Conservation (phyloP, 257 asterid species). For the Penstemon eatonii region DNA sequence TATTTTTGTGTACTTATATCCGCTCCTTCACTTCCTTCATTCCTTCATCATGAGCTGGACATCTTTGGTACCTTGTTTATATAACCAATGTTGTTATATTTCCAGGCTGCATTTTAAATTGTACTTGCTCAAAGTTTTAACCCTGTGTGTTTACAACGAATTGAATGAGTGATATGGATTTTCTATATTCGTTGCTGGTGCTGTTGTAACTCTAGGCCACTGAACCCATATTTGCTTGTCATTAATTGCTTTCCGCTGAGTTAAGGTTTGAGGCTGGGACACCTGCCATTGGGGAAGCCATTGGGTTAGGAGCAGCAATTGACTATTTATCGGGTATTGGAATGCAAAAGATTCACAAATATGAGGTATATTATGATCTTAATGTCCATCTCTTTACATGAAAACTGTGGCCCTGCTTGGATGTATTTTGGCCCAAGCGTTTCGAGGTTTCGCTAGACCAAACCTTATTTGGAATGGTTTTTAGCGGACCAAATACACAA, state of each 20-base stretch:
- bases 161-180: not conserved
- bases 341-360: constrained; percentile 86
- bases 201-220: not conserved
- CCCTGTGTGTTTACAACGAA: not conserved
- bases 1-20: not conserved
- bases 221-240: constrained; percentile 4
- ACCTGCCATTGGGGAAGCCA: constrained; percentile 94
- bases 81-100: not conserved
- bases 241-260: constrained; percentile 20
- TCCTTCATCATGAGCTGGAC: not conserved
- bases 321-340: constrained; percentile 85
- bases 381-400: not conserved
- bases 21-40: not conserved
- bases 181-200: not conserved
- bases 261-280: constrained; percentile 96
- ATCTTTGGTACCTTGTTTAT: constrained; percentile 7
- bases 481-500: too few species aligned
- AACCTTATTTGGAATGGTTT: too few species aligned
- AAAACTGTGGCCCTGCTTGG: not conserved
- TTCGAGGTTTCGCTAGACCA: too few species aligned
- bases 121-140: not conserved
- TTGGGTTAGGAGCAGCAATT: constrained; percentile 88
- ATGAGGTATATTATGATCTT: constrained; percentile 57
- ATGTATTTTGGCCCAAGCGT: not conserved
- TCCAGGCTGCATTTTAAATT: not conserved